A percentile compares a stretch with the other conserved stretches of the same genome.
These are phyloP conservation scores for Strobilomyces echinocephalus DNA, from an alignment of 768 basidiomycete genomes.

Conservation along the genomic window DNA sequence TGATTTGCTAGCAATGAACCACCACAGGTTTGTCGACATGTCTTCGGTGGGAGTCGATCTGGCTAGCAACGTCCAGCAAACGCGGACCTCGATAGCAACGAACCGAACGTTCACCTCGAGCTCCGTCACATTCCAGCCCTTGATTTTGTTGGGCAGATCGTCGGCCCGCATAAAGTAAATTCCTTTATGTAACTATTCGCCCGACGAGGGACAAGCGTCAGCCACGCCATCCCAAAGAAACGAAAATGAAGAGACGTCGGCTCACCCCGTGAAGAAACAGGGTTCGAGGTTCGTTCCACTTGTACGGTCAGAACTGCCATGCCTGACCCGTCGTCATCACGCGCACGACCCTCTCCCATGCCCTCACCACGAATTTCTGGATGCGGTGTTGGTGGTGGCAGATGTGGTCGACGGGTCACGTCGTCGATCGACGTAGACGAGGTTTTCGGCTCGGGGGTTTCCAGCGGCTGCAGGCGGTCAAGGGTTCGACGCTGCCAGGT, in stretches of 20 bases:
- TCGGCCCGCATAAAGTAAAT: slow-evolving; percentile 94
- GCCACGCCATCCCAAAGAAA: background rate
- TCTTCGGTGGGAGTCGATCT: no score
- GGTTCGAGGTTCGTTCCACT: slow-evolving; percentile 90
- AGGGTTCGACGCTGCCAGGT: slow-evolving; percentile 58
- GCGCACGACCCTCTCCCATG: slow-evolving; percentile 96
- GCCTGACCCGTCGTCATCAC: slow-evolving; percentile 98
- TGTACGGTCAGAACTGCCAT: slow-evolving; percentile 97
- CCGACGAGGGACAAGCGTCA: background rate
- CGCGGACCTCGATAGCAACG: background rate
- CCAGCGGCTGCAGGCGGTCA: no score
- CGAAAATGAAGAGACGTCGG: no score
- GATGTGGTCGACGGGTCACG: slow-evolving; percentile 44
- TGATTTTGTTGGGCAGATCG: slow-evolving; percentile 83
- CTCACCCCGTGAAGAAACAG: slow-evolving; percentile 91
- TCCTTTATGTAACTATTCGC: slow-evolving; percentile 79
- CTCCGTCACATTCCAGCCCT: slow-evolving; percentile 97
- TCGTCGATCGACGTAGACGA: slow-evolving; percentile 83
- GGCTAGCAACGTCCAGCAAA: background rate
- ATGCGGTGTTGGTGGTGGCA: slow-evolving; percentile 4
- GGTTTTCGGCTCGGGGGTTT: slow-evolving; percentile 71
- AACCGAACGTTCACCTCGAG: slow-evolving; percentile 55
- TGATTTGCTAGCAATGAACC: no score
- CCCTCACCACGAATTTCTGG: slow-evolving; percentile 81
- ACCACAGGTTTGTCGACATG: no score